Base-by-base conservation (phyloP, 2,329 filamentous ascomycete genomes). In the Rhynchosporium agropyri region DNA sequence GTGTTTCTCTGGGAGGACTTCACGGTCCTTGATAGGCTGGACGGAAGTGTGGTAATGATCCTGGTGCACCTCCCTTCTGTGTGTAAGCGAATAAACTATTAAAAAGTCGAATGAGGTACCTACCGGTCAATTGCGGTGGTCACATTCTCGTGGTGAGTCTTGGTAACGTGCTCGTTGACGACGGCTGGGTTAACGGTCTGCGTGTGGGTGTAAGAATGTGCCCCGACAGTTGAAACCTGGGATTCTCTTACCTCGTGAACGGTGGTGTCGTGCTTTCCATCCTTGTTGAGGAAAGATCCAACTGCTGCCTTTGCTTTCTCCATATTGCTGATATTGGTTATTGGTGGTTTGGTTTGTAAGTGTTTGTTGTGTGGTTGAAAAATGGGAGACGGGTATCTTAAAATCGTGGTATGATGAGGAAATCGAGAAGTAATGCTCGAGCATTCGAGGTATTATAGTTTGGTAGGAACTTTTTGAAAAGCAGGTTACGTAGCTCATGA, bases 31-130 rank as follows among this genome's bases (percentile, higher is more conserved):
- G 29, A 91, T 76, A 0, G 88, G 88, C 76, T 91, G 88, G 0
- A 90, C 77, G 0, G 85, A 86, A 53, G 86, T 89, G 74, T 91
- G 87, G 74, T 89, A 85, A 70, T 91, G 88, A 63, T 90, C 85
- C 73, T 90, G 88, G 72, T 91, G 87, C 3, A 90, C 78, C 69
- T 91, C 88, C 68, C 83, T 84, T 72, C 33, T 5, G 5, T 36
- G 9, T 36, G 2, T 36, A 10, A 36, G 33, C 33, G 9, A 10
- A 2, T 10, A 10, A 6, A 5, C 33, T 36, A 10, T 36, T 5
- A 10, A 6, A 36, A 6, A 36, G 6, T 5, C 5, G 6, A 85
- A 88, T 1, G 9, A 84, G 69, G n/a, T 87, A 76, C 71, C 90
- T 15, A 45, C 42, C 85, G 29, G 29, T 50, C 48, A n/a, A 50